Percentiles rank a stretch among this genome's conserved stretches.
Evolutionary conservation across 352 stramenopile genomes (phyloP).

Genomic region (Globisporangium spiculum): DNA sequence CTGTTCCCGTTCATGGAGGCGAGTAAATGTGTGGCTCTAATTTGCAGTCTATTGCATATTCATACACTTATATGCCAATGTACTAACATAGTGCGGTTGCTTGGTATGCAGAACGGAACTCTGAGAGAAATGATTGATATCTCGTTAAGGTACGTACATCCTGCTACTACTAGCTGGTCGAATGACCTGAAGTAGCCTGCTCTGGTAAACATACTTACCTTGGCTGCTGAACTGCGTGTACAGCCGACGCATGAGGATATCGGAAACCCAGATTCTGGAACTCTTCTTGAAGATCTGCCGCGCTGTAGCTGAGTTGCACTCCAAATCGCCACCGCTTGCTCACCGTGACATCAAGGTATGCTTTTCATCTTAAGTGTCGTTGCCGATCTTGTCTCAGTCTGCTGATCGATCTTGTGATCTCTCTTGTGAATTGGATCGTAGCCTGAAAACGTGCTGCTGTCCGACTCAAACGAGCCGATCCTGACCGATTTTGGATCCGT

Average conservation of each 20-base stretch:
- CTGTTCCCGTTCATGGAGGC: conserved; percentile 87
- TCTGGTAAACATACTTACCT: neutral
- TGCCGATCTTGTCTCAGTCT: neutral
- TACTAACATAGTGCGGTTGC: neutral
- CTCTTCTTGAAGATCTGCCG: conserved; percentile 84
- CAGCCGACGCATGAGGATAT: conserved; percentile 44
- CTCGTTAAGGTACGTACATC: conserved; percentile 34
- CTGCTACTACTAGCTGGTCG: no score
- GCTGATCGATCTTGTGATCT: neutral
- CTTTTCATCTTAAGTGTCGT: neutral
- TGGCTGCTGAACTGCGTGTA: neutral
- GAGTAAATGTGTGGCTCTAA: neutral
- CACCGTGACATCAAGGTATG: conserved; percentile 87
- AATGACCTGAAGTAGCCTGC: neutral
- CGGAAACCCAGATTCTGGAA: conserved; percentile 65
- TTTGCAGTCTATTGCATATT: neutral
- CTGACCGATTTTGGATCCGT: conserved; percentile 89
- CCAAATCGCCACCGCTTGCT: conserved; percentile 61
- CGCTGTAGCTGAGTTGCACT: conserved; percentile 76
- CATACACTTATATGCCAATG: neutral
- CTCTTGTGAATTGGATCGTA: conserved; percentile 19
- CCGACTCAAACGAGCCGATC: conserved; percentile 70
- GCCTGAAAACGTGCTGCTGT: conserved; percentile 87
- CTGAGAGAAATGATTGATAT: conserved; percentile 84
- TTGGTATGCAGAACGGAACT: conserved; percentile 59